Percentiles rank a stretch among this genome's conserved stretches.
Conservation (phyloP, 768 basidiomycete species). For the Symmetrospora coprosmae region DNA sequence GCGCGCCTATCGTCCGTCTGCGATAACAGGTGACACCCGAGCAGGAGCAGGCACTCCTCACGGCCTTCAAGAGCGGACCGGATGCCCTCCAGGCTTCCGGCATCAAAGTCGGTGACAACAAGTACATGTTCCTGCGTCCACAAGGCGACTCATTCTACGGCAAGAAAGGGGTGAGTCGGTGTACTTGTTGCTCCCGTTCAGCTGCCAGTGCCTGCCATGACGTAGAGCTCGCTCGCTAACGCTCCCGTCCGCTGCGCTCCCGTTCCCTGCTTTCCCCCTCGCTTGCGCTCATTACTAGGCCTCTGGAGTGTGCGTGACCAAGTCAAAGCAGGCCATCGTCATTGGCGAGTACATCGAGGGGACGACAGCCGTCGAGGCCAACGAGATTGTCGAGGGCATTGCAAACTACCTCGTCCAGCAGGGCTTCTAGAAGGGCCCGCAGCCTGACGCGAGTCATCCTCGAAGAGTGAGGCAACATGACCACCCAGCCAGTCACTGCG, state of each 20-base stretch:
- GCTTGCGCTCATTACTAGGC: conserved; percentile 66
- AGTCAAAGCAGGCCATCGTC: conserved; percentile 72
- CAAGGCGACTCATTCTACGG: conserved; percentile 49
- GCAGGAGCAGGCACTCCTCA: conserved; percentile 51
- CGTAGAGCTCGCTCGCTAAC: background rate
- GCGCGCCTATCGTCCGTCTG: too few species aligned
- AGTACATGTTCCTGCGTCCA: conserved; percentile 56
- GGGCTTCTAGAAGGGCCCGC: conserved; percentile 16
- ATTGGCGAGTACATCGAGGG: conserved; percentile 53
- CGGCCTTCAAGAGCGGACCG: conserved; percentile 39
- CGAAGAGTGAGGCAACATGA: too few species aligned
- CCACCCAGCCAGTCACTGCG: too few species aligned
- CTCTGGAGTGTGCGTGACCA: conserved; percentile 58
- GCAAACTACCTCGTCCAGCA: conserved; percentile 16
- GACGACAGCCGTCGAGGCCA: conserved; percentile 7
- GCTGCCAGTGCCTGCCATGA: too few species aligned
- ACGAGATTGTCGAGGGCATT: conserved; percentile 14
- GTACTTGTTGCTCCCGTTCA: background rate
- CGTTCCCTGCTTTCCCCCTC: too few species aligned
- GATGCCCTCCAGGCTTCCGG: conserved; percentile 46
- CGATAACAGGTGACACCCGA: conserved; percentile 48
- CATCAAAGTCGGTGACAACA: conserved; percentile 51
- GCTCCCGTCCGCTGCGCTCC: background rate
- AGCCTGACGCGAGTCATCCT: too few species aligned
- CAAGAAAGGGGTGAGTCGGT: conserved; percentile 57